Base-by-base conservation (phyloP, 75 land plant genomes). In the Sequoia sempervirens region DNA sequence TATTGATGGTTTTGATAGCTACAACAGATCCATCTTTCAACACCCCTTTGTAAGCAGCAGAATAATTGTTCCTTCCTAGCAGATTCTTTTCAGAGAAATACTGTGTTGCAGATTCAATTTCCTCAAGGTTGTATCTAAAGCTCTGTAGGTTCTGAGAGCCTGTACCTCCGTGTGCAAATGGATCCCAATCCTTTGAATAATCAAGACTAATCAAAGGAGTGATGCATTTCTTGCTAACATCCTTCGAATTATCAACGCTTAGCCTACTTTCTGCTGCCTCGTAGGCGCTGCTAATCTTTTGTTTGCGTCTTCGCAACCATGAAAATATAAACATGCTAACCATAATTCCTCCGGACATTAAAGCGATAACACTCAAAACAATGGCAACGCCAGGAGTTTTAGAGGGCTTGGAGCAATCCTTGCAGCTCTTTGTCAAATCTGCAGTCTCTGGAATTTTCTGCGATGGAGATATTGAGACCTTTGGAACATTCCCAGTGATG, bases 21-120 rank as follows among this genome's bases (percentile, higher is more conserved):
- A 94, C 94, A 30, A 79, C 74, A 11, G 92, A 89, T 20, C 99
- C 99, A 76, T 97, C 96, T 81, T 94, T 85, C 38, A 97, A 75
- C 47, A 90, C 82, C 40, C 96, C 99, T 79, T 89, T 95, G 58
- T 97, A 94, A 36, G 89, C 88, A 5, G 94, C 90, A 4, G 94
- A 92, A 80, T 86, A 92, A 64, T 81, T 86, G 84, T 89, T 91
- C 88, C 88, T 93, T 5, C 93, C 92, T 80, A 97, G 81, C 87
- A 97, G 83, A 81, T 94, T 93, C 47, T 86, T 87, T 68, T 93
- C 95, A 10, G 97, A 93, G 88, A 97, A 97, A 87, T 91, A 90
- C 84, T 95, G 97, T 12, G 99, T 95, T 11, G 99, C 97, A 4
- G 87, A 82, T 82, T 97, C 99, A 6, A 97, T 87, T 86, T 95